Conservation (phyloP, 2,329 filamentous ascomycete genomes). For the Tricladium varicosporioides region DNA sequence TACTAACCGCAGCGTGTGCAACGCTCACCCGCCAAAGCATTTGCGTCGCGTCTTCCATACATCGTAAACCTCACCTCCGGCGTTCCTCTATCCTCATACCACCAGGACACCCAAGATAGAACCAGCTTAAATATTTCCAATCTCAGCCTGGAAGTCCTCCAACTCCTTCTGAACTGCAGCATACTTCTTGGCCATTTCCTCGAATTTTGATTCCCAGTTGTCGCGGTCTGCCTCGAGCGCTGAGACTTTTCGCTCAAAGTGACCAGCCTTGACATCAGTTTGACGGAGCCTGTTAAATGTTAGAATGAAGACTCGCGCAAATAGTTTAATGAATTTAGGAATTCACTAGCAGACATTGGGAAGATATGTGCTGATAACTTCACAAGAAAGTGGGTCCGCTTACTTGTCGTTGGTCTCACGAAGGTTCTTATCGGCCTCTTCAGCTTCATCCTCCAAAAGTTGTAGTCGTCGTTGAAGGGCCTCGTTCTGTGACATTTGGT, state of each 20-base stretch:
- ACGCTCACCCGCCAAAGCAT: constrained; percentile 26
- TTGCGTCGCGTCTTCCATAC: constrained; percentile 14
- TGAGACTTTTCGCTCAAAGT: constrained; percentile 99
- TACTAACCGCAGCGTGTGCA: constrained; percentile 29
- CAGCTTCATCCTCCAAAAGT: constrained; percentile 95
- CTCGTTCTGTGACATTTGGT: constrained; percentile 88
- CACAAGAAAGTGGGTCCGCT: constrained; percentile 35
- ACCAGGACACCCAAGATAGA: constrained; percentile 25
- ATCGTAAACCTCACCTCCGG: constrained; percentile 13
- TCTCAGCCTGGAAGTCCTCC: constrained; percentile 85
- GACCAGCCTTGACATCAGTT: constrained; percentile 98
- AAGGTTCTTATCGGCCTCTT: constrained; percentile 93
- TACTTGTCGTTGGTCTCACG: constrained; percentile 99
- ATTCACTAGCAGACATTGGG: constrained; percentile 8
- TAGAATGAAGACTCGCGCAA: neutral
- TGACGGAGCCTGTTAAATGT: constrained; percentile 74
- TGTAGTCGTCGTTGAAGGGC: constrained; percentile 87
- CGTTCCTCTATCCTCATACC: constrained; percentile 8
- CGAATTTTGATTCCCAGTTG: constrained; percentile 96
- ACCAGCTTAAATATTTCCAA: constrained; percentile 76
- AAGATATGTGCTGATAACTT: neutral
- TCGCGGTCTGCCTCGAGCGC: constrained; percentile 89
- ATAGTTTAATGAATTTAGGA: neutral
- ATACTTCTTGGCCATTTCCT: constrained; percentile 95
- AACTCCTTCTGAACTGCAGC: constrained; percentile 80